Conservation (phyloP, 1,284 basidiomycete genomes). For the Ceratorhiza oryzae-sativae region DNA sequence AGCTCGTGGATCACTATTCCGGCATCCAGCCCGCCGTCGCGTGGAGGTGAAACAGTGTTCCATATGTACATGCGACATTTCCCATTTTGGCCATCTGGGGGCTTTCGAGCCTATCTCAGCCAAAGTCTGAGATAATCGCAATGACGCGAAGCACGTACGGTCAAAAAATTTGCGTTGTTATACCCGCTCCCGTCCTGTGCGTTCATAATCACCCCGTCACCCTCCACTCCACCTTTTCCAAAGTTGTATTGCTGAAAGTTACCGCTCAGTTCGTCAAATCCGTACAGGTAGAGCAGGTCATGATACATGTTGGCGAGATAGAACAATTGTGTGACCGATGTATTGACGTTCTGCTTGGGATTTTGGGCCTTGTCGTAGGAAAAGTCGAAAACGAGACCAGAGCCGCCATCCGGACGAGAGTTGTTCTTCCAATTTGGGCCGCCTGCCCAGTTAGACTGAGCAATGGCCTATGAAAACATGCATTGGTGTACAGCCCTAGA, state of each 20-base stretch:
- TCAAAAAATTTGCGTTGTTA: slow-evolving; percentile 67
- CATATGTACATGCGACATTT: slow-evolving; percentile 97
- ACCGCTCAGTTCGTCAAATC: slow-evolving; percentile 88
- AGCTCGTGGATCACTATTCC: slow-evolving; percentile 92
- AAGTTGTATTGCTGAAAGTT: slow-evolving; percentile 99
- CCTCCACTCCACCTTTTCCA: slow-evolving; percentile 82
- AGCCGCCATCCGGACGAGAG: slow-evolving; percentile 75
- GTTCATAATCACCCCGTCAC: slow-evolving; percentile 91
- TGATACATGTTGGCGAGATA: slow-evolving; percentile 86
- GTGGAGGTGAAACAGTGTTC: slow-evolving; percentile 86
- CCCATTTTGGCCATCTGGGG: slow-evolving; percentile 66
- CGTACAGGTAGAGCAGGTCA: slow-evolving; percentile 65
- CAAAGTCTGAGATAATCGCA: neutral
- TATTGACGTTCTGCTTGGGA: slow-evolving; percentile 83
- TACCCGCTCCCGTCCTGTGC: slow-evolving; percentile 93
- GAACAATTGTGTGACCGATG: slow-evolving; percentile 88
- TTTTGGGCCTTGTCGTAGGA: slow-evolving; percentile 68
- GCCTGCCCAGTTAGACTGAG: slow-evolving; percentile 90
- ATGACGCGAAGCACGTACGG: slow-evolving; percentile 42
- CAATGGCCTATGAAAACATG: slow-evolving; percentile 60
- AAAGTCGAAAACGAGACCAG: slow-evolving; percentile 69
- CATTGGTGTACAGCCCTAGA: neutral
- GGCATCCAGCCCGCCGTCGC: slow-evolving; percentile 94
- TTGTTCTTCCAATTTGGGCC: slow-evolving; percentile 75
- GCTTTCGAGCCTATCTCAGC: slow-evolving; percentile 26